A percentile compares a stretch with the other conserved stretches of the same genome.
Evolutionary conservation across 192 early-diverging fungal genomes (phyloP).

Genomic region (Rhizophagus prolifer): DNA sequence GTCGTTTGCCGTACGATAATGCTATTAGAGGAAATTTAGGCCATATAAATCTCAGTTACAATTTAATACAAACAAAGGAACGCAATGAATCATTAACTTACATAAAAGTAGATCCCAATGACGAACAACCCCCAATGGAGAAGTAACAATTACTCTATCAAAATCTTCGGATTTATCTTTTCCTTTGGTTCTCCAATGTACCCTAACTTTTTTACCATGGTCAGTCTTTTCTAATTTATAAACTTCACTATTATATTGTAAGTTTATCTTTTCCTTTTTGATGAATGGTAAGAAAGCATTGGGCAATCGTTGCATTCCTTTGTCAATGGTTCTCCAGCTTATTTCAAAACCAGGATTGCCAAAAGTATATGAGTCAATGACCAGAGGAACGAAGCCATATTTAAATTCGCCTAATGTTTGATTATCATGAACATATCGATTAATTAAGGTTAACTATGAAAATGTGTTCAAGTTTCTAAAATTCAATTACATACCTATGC

Average conservation of each 20-base stretch:
- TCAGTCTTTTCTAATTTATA: conserved; percentile 14
- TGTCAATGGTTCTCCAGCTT: conserved; percentile 30
- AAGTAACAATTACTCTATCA: conserved; percentile 37
- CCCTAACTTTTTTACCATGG: conserved; percentile 26
- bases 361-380: conserved; percentile 9
- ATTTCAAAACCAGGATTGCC: not conserved
- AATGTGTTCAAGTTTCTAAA: not conserved
- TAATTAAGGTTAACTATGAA: no score
- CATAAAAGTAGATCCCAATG: conserved; percentile 36
- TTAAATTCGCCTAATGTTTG: not conserved
- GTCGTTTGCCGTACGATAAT: conserved; percentile 17
- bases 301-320: conserved; percentile 35
- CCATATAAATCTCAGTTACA: no score
- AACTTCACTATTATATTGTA: conserved; percentile 30
- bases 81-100: not conserved
- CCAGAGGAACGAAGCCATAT: not conserved
- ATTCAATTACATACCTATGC: not conserved
- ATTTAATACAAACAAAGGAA: no score
- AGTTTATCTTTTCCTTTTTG: conserved; percentile 13
- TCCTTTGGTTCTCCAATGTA: conserved; percentile 32
- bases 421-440: no score
- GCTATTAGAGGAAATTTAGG: not conserved
- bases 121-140: conserved; percentile 33
- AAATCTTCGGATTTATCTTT: conserved; percentile 12
- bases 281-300: conserved; percentile 33